These are phyloP conservation scores for Peronospora farinosa DNA, from an alignment of 352 stramenopile species.

Conservation along the genomic window DNA sequence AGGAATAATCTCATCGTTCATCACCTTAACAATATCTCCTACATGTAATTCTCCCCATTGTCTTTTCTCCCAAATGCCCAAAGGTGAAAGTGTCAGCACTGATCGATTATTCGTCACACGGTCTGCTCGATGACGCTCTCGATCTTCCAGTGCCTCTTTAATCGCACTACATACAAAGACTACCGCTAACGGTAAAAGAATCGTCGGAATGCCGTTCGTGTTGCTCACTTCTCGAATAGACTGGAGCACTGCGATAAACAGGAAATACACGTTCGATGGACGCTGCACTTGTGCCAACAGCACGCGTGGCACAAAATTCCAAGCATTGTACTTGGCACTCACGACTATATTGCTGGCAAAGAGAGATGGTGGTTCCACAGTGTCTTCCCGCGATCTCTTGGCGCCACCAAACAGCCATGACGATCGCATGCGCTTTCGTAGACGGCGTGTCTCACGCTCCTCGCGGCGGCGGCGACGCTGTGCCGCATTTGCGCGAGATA, in stretches of 20 bases:
- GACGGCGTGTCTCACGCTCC: slow-evolving; percentile 17
- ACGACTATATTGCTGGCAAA: slow-evolving; percentile 69
- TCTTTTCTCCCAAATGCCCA: slow-evolving; percentile 41
- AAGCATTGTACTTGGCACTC: slow-evolving; percentile 77
- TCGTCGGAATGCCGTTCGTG: slow-evolving; percentile 77
- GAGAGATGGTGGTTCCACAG: slow-evolving; percentile 20
- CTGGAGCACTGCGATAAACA: slow-evolving; percentile 82
- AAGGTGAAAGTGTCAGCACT: slow-evolving; percentile 40
- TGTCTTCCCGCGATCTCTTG: slow-evolving; percentile 12
- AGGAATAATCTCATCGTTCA: slow-evolving; percentile 55
- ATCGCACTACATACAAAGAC: slow-evolving; percentile 79
- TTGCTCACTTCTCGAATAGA: slow-evolving; percentile 81
- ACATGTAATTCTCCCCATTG: slow-evolving; percentile 67
- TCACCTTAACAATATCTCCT: slow-evolving; percentile 77
- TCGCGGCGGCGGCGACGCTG: slow-evolving; percentile 19
- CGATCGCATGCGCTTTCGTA: slow-evolving; percentile 13
- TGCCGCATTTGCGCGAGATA: slow-evolving; percentile 19
- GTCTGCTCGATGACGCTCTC: slow-evolving; percentile 71
- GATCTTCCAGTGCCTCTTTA: slow-evolving; percentile 79
- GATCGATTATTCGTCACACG: slow-evolving; percentile 58
- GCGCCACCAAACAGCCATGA: slow-evolving; percentile 26
- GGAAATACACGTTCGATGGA: slow-evolving; percentile 82
- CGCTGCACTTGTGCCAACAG: slow-evolving; percentile 65
- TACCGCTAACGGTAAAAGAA: slow-evolving; percentile 61
- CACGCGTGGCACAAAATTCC: slow-evolving; percentile 71